Evolutionary conservation across 1,139 yeast species (phyloP).

Genomic region (Debaryomyces nepalensis): DNA sequence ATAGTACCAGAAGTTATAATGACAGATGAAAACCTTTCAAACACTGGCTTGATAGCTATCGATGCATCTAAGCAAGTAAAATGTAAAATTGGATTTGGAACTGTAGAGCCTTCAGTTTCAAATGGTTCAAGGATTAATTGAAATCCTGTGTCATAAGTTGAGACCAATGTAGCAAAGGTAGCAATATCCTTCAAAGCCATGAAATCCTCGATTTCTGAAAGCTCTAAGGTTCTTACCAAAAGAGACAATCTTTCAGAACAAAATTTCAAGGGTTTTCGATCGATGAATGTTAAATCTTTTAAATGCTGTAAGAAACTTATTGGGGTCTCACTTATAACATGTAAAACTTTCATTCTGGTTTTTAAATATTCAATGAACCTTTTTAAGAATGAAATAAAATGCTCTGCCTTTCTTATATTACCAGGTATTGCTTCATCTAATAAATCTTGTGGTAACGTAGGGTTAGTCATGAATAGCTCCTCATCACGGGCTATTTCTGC

Average conservation of each 20-base stretch:
- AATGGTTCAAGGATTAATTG: constrained; percentile 91
- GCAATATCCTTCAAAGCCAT: constrained; percentile 94
- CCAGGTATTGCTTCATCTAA: constrained; percentile 96
- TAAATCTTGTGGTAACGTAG: constrained; percentile 82
- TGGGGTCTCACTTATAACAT: constrained; percentile 97
- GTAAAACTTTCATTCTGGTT: constrained; percentile 96
- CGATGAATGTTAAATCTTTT: constrained; percentile 91
- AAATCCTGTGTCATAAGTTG: constrained; percentile 94
- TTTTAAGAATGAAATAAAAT: constrained; percentile 88
- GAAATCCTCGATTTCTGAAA: constrained; percentile 87
- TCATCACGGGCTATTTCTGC: constrained; percentile 76
- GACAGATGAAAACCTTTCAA: constrained; percentile 91
- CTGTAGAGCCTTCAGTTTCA: constrained; percentile 96
- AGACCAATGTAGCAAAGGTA: constrained; percentile 92
- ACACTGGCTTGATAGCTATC: constrained; percentile 95
- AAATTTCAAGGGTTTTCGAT: constrained; percentile 85
- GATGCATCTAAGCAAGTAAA: constrained; percentile 97
- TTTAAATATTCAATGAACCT: constrained; percentile 92
- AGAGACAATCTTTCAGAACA: constrained; percentile 91
- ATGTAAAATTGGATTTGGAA: constrained; percentile 95
- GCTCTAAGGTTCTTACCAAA: constrained; percentile 85
- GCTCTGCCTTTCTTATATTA: constrained; percentile 94
- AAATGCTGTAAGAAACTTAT: constrained; percentile 88
- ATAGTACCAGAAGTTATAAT: constrained; percentile 97
- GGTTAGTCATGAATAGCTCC: constrained; percentile 85